These are phyloP conservation scores for Crucibulum laeve DNA, from an alignment of 768 basidiomycete genomes.

Conservation along the genomic window DNA sequence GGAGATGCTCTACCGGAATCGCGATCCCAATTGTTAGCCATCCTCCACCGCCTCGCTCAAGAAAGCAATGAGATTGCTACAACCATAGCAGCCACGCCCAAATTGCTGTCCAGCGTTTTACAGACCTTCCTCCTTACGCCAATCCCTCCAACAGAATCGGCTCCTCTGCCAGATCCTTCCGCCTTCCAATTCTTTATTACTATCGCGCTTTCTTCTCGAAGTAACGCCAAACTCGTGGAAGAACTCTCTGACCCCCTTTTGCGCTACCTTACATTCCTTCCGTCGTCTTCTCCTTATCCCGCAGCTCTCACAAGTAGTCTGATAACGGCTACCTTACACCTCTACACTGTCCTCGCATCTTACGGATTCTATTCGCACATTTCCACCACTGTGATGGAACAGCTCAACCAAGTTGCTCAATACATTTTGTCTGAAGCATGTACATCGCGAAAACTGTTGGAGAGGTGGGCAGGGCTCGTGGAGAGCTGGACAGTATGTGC, in stretches of 20 bases:
- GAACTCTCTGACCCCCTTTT: slow-evolving; percentile 63
- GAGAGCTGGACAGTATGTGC: slow-evolving; percentile 80
- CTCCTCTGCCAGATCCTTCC: slow-evolving; percentile 34
- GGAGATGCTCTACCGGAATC: slow-evolving; percentile 45
- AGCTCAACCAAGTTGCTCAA: slow-evolving; percentile 46
- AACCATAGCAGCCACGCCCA: slow-evolving; percentile 44
- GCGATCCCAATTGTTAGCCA: slow-evolving; percentile 48
- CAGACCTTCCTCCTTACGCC: slow-evolving; percentile 55
- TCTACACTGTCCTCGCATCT: slow-evolving; percentile 62
- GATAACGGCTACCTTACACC: slow-evolving; percentile 49
- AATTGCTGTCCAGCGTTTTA: slow-evolving; percentile 48
- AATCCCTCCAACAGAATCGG: slow-evolving; percentile 33
- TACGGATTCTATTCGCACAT: slow-evolving; percentile 79
- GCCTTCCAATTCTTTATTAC: slow-evolving; percentile 56
- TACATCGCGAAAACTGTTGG: slow-evolving; percentile 28
- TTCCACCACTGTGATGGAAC: slow-evolving; percentile 56
- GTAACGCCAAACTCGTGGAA: slow-evolving; percentile 53
- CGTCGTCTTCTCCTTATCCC: slow-evolving; percentile 33
- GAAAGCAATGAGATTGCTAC: slow-evolving; percentile 52
- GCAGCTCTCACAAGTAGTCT: slow-evolving; percentile 44
- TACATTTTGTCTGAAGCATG: slow-evolving; percentile 38
- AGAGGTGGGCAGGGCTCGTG: slow-evolving; percentile 56
- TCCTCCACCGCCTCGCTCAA: slow-evolving; percentile 59
- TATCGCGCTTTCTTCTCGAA: slow-evolving; percentile 63
- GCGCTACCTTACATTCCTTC: slow-evolving; percentile 63